phyloP scores from a whole-genome alignment of 192 early-diverging fungal genomes.

The Martensiomyces pterosporus region DNA sequence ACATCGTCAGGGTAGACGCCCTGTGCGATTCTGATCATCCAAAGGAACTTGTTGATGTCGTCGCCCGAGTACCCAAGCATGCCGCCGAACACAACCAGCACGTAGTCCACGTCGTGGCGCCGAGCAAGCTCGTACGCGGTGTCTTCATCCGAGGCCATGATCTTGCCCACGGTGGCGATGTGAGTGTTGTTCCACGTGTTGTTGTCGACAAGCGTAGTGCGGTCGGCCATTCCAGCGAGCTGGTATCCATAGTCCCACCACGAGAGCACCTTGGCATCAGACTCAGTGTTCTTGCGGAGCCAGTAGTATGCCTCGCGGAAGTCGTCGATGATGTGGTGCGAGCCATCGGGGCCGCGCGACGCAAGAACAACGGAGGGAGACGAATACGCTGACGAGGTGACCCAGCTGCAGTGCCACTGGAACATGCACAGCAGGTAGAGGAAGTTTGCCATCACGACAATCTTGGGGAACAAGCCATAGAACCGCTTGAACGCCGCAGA shows the following conservation, averaged over 20 bases:
- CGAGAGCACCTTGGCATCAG: slow-evolving; percentile 91
- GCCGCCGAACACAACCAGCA: slow-evolving; percentile 95
- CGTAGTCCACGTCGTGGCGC: slow-evolving; percentile 94
- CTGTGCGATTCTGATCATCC: slow-evolving; percentile 99
- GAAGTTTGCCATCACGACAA: slow-evolving; percentile 61
- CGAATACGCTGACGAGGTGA: slow-evolving; percentile 96
- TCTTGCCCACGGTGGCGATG: slow-evolving; percentile 96
- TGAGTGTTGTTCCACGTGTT: slow-evolving; percentile 99
- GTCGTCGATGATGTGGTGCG: slow-evolving; percentile 96
- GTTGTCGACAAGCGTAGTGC: slow-evolving; percentile 97
- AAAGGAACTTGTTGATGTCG: slow-evolving; percentile 99
- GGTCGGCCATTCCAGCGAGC: slow-evolving; percentile 98
- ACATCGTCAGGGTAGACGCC: slow-evolving; percentile 96
- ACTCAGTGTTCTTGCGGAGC: slow-evolving; percentile 93
- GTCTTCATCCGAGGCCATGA: slow-evolving; percentile 87
- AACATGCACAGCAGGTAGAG: slow-evolving; percentile 78
- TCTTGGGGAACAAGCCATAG: slow-evolving; percentile 18
- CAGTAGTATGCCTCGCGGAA: slow-evolving; percentile 99
- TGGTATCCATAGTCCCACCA: slow-evolving; percentile 99
- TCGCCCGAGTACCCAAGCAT: slow-evolving; percentile 98
- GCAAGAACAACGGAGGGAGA: slow-evolving; percentile 98
- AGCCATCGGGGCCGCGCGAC: slow-evolving; percentile 80
- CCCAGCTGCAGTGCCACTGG: slow-evolving; percentile 98
- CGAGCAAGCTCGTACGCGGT: slow-evolving; percentile 88
- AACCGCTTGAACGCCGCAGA: slow-evolving; percentile 16